Conservation (phyloP, 75 land plant species). For the Picea glauca region DNA sequence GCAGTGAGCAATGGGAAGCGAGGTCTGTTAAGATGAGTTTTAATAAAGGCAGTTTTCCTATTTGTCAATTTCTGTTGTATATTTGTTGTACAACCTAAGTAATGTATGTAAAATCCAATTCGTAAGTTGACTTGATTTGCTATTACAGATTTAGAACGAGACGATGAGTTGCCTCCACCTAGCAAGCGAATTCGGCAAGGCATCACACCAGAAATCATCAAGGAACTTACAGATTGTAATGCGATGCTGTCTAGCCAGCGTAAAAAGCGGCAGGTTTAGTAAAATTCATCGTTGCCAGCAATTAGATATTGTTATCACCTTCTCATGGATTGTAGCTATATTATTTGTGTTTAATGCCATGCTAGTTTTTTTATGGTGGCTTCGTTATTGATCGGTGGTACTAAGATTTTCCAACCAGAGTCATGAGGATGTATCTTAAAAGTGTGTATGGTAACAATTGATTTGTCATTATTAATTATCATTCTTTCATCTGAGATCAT, state of each 20-base stretch:
- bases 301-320: not conserved
- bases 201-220: conserved; percentile 63
- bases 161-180: conserved; percentile 60
- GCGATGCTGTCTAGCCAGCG: conserved; percentile 80
- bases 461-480: not conserved
- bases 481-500: not conserved
- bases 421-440: too few species aligned
- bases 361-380: not conserved
- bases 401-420: not conserved
- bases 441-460: not conserved
- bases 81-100: not conserved
- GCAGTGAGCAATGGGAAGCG: conserved; percentile 80
- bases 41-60: not conserved
- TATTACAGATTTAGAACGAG: conserved; percentile 6
- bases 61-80: not conserved
- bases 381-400: not conserved
- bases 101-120: not conserved
- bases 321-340: not conserved
- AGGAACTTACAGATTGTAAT: conserved; percentile 94
- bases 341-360: not conserved
- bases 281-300: not conserved
- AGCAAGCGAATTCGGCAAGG: conserved; percentile 76
- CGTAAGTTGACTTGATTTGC: not conserved
- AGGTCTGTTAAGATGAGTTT: conserved; percentile 38
- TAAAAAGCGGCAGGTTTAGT: conserved; percentile 90